Evolutionary conservation across 192 early-diverging fungal genomes (phyloP), one percentile per base, ranked within the genome.

Genomic region (Tieghemiomyces parasiticus): DNA sequence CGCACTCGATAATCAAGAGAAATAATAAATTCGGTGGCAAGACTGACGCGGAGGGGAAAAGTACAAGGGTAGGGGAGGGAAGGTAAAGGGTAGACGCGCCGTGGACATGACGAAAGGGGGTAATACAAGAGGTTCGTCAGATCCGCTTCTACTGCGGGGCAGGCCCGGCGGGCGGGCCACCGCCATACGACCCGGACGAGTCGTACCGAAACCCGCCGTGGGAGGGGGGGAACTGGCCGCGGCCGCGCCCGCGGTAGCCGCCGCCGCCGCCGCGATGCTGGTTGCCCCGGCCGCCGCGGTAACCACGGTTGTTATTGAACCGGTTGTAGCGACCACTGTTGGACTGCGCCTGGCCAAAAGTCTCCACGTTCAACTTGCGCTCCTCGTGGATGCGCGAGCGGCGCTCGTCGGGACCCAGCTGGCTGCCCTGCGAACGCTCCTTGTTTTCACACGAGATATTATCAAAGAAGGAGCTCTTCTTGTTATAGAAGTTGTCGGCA

Each of bases 391-490:
- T 78, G 24, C 86, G 81, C 49, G 80, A 77, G 47, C 92, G 79
- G 60, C 90, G 81, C 60, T 86, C 81, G 30, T 77, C 76, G 35
- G 65, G 63, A 59, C 71, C 74, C 67, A 80, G 54, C 44, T 64
- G 66, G 32, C 53, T 60, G 61, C 67, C 50, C 65, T 86, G 86
- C 52, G 79, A 70, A 12, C 86, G 78, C 64, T 94, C 91, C 71
- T 92, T 93, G 32, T 85, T 79, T 67, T 99, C 95, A 67, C 91
- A 94, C 42, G 95, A 93, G 67, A 98, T 94, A 69, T 96, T 87
- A 69, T 96, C 95, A 79, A 98, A 98, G 76, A 98, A 98, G 32
- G 84, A 87, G 59, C 75, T 74, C 24, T 77, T 80, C 59, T 86
- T 88, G 61, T 83, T 72, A 68, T 97, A 95, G 61, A 83, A 88